Percentiles rank a stretch among this genome's conserved stretches.
These are phyloP conservation scores for Papiliotrema terrestris DNA, from an alignment of 1,284 basidiomycete species.

Conservation along the genomic window DNA sequence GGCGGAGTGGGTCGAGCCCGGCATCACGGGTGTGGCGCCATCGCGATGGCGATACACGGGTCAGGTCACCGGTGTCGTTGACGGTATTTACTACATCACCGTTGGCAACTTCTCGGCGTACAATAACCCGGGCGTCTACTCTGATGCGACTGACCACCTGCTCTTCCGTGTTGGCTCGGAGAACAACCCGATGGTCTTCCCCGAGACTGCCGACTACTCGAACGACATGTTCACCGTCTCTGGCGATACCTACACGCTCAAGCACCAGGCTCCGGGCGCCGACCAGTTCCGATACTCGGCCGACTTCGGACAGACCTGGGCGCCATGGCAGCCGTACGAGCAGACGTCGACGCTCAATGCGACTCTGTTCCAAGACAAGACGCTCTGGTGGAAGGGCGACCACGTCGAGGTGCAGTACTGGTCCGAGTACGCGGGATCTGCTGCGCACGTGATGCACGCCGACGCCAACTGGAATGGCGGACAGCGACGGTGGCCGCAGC, in stretches of 20 bases:
- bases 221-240: constrained; percentile 60
- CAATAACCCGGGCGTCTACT: constrained; percentile 19
- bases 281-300: constrained; percentile 79
- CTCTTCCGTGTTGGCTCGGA: constrained; percentile 70
- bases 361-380: constrained; percentile 54
- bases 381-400: constrained; percentile 73
- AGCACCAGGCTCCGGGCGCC: constrained; percentile 77
- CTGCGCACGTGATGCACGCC: constrained; percentile 68
- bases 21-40: constrained; percentile 55
- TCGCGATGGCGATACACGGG: constrained; percentile 70
- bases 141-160: constrained; percentile 61
- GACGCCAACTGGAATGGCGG: constrained; percentile 60
- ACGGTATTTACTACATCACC: constrained; percentile 72
- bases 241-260: constrained; percentile 65
- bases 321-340: constrained; percentile 72
- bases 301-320: constrained; percentile 83
- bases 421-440: constrained; percentile 62
- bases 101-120: constrained; percentile 53
- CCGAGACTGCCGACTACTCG: constrained; percentile 63
- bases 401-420: constrained; percentile 89
- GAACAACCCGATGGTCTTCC: constrained; percentile 77
- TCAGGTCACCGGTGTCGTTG: constrained; percentile 66
- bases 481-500: constrained; percentile 74
- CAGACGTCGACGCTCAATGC: constrained; percentile 63
- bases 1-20: constrained; percentile 54